Evolutionary conservation across 495 filamentous ascomycete species (phyloP), one percentile per base, ranked within the genome.

Genomic region (Pseudevernia furfuracea): DNA sequence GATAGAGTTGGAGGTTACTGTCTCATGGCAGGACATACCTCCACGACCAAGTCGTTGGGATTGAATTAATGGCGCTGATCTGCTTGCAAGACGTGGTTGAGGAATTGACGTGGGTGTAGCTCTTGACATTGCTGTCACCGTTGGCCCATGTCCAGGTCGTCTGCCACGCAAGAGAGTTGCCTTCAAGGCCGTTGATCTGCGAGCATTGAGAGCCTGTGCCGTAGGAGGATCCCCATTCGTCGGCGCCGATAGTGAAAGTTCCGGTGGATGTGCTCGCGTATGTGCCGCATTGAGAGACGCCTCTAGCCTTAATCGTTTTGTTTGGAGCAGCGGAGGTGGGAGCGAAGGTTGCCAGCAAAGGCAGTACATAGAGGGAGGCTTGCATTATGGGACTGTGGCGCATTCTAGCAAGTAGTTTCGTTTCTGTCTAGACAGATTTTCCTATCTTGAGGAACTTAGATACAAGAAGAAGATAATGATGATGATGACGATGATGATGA

Each of bases 101-200:
- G 37, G 80, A 73, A 0, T 77, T 78, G 21, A 75, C 81, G 58
- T 85, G 85, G 53, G 85, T 78, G 67, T 75, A 88, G 62, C 80
- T 84, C 77, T 88, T 88, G 60, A 87, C 85, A 62, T 76, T 73
- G 66, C 65, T 72, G 4, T 72, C 58, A 17, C 76, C 77, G 23
- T 83, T 82, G 15, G 73, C 71, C 85, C 84, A 88, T 32, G 78
- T 72, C 82, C 81, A 88, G 23, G 69, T 74, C 7, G 84, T 83
- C 61, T 79, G 75, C 84, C 84, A 88, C 57, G 77, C 72, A 60
- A 87, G 73, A 2, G 66, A 79, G 66, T 65, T 73, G 55, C 77
- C 76, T 61, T 69, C 77, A 44, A 77, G 66, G 15, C 77, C 77
- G 69, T 81, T 78, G 34, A 86, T 71, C 2, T 75, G 77, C 14